phyloP scores from a whole-genome alignment of 2,329 filamentous ascomycete genomes.

The Arachnomyces sp. region DNA sequence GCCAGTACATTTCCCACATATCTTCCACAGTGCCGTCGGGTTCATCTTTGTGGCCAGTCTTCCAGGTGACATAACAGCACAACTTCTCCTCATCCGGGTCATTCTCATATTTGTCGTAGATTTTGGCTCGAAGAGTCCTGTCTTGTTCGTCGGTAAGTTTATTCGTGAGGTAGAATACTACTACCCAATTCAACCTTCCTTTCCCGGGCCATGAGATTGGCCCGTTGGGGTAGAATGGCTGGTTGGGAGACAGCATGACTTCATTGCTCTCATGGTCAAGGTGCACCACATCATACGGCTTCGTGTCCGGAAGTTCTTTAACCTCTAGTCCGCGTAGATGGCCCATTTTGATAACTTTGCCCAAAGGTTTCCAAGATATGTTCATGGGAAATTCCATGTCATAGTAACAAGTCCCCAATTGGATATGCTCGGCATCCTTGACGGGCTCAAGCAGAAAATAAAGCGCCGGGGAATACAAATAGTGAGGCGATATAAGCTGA shows the following conservation, averaged over 20 bases:
- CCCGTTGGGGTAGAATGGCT: conserved; percentile 8
- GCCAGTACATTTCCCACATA: conserved; percentile 7
- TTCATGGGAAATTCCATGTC: no score
- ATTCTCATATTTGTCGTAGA: background rate
- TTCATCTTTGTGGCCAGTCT: conserved; percentile 1
- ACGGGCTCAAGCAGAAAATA: no score
- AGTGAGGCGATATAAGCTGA: no score
- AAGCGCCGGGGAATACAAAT: no score
- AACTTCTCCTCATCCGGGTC: conserved; percentile 5
- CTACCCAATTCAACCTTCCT: background rate
- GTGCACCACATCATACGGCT: background rate
- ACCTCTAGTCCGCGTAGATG: no score
- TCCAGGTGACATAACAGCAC: conserved; percentile 7
- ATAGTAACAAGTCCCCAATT: no score
- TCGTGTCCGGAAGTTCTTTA: no score
- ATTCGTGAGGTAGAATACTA: conserved; percentile 9
- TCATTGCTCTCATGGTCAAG: background rate
- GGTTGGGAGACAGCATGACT: background rate
- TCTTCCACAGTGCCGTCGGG: conserved; percentile 6
- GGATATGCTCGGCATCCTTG: no score
- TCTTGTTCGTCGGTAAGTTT: conserved; percentile 4
- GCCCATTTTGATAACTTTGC: no score
- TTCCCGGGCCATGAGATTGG: conserved; percentile 3
- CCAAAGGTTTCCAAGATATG: no score
- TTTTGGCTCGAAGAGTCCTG: conserved; percentile 2